Conservation (phyloP, 2,329 filamentous ascomycete species). For the Apiospora sp. region DNA sequence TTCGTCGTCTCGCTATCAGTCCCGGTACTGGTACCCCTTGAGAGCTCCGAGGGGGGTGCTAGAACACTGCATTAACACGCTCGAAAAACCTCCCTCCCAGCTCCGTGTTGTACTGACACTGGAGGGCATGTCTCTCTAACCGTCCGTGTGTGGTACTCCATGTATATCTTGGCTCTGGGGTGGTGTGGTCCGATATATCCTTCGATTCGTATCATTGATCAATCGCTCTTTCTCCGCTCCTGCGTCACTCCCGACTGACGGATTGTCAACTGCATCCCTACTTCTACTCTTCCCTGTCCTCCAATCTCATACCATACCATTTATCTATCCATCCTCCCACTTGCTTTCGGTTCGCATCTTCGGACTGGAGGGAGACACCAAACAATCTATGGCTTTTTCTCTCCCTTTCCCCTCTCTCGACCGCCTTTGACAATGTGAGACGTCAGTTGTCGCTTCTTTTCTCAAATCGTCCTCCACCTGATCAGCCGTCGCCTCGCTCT, state of each 20-base stretch:
- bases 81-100: neutral
- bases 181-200: slow-evolving; percentile 24
- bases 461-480: neutral
- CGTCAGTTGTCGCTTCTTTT: slow-evolving; percentile 6
- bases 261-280: neutral
- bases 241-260: slow-evolving; percentile 6
- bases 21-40: neutral
- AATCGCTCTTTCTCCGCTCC: slow-evolving; percentile 22
- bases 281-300: neutral
- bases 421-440: slow-evolving; percentile 16
- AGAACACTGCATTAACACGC: neutral
- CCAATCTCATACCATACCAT: neutral
- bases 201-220: slow-evolving; percentile 20
- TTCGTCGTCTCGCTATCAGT: neutral
- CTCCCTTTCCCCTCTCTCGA: neutral
- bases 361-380: neutral
- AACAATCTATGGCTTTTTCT: neutral
- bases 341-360: neutral
- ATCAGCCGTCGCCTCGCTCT: neutral
- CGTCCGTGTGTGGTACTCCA: slow-evolving; percentile 3
- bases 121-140: neutral
- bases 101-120: slow-evolving; percentile 7
- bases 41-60: neutral
- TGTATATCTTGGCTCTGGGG: neutral
- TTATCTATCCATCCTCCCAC: neutral